Evolutionary conservation across 495 filamentous ascomycete species (phyloP), one percentile per base, ranked within the genome.

Genomic region (Friedmanniomyces simplex): DNA sequence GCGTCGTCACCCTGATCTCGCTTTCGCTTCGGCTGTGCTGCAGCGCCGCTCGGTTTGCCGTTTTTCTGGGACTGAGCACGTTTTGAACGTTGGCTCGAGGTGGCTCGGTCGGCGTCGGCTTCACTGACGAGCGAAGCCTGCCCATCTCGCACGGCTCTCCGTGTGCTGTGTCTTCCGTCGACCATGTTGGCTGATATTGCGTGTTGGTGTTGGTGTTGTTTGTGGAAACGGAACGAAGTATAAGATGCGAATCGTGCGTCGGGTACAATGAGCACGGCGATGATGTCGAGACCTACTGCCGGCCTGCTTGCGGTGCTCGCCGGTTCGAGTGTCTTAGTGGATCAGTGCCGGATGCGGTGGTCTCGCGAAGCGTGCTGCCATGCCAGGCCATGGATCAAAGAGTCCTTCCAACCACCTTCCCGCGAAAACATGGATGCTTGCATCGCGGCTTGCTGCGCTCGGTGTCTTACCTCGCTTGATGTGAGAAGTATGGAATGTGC

Each of bases 101-200:
- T 20, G 25, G 25, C 49, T 8, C 4, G 5, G 16, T 32, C 30
- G 12, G 26, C 25, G 2, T 32, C 49, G 18, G 25, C 49, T 52
- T 14, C n/a, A n/a, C 25, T 52, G 30, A 36, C 49, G 16, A 52
- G 49, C 49, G 49, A 32, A 22, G 49, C 49, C 30, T n/a, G 11
- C 11, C 49, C 49, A 6, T 32, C 30, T 22, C 26, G 25, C 49
- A 52, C 49, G 25, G 49, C 49, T 22, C 49, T 32, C 8, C 25
- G 25, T 14, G 49, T 52, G 20, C 49, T 52, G 49, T 52, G 49
- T 32, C 49, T 21, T 20, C 49, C 49, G 49, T 52, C 49, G 2
- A 52, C 49, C 49, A 52, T 52, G 26, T 2, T 52, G 20, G 2
- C 14, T n/a, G 14, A 22, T 5, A 2, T n/a, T 22, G 14, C 41